Base-by-base conservation (phyloP, 495 filamentous ascomycete species). In the Podospora australis region DNA sequence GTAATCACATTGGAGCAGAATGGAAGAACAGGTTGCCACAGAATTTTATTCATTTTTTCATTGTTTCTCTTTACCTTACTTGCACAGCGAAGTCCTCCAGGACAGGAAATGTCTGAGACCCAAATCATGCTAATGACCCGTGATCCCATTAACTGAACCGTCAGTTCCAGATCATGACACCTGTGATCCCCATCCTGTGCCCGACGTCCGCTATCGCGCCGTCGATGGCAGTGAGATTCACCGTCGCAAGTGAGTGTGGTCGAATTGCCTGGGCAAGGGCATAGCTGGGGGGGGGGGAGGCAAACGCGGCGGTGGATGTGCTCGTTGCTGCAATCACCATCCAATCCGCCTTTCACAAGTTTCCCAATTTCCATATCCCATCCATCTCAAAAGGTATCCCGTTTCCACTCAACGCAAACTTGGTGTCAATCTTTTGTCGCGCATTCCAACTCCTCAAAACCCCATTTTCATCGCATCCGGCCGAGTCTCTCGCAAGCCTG, bases 241-340 rank as follows among this genome's bases (percentile, higher is more conserved):
- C 36, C 49, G 25, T 51, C 32, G 42, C 49, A 51, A 26, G 38
- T 20, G 8, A 16, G n/a, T 23, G 11, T 40, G 20, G 16, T 23
- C 22, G 7, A 14, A 13, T 6, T 43, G 40, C 24, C 40, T 16
- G 16, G 22, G 40, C 21, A 14, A 16, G 40, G 21, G 13, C 23
- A n/a, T 21, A 7, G 20, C 22, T 43, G 40, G 40, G 20, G 40
- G 23, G 40, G 40, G 40, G 19, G 39, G 7, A 23, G 23, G 20
- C 40, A 24, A 21, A 26, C 23, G 32, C 19, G 19, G 32, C 19
- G 32, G 32, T 17, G 32, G 32, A n/a, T 36, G 32, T 36, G 32
- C 19, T 6, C 26, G 9, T 36, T 36, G 32, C 19, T n/a, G n/a
- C n/a, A n/a, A n/a, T n/a, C n/a, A n/a, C 13, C 32, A 8, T 36